Evolutionary conservation across 2,329 filamentous ascomycete genomes (phyloP).

Genomic region (Cercospora sojina): DNA sequence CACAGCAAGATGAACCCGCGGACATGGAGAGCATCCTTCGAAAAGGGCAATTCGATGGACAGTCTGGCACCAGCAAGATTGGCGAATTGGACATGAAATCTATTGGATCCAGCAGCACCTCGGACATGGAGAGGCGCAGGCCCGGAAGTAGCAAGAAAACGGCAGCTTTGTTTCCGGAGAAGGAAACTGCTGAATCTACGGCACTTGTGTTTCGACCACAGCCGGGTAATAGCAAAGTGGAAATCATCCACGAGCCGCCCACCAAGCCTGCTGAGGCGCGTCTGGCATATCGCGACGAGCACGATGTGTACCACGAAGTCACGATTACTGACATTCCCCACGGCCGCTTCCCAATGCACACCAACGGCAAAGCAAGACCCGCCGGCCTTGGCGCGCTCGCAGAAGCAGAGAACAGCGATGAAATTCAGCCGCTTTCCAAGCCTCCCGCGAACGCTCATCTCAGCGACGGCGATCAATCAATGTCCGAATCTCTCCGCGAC

Average conservation of each 20-base stretch:
- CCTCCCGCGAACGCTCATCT: not conserved
- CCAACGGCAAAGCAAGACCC: constrained; percentile 13
- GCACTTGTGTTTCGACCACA: constrained; percentile 17
- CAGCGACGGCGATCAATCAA: constrained; percentile 4
- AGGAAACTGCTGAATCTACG: constrained; percentile 11
- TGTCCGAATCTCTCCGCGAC: constrained; percentile 13
- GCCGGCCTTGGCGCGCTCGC: constrained; percentile 15
- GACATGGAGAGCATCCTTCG: constrained; percentile 14
- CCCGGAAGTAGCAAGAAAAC: constrained; percentile 3
- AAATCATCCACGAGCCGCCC: constrained; percentile 27
- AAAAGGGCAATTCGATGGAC: constrained; percentile 12
- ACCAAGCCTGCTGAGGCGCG: constrained; percentile 21
- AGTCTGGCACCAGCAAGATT: constrained; percentile 8
- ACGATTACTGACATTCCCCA: constrained; percentile 23
- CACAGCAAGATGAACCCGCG: constrained; percentile 10
- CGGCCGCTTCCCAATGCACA: constrained; percentile 17
- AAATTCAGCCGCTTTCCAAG: not conserved
- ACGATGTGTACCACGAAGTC: constrained; percentile 26
- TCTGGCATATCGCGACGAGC: constrained; percentile 24
- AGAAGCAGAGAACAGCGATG: constrained; percentile 15
- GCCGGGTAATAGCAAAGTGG: constrained; percentile 17
- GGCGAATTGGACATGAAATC: constrained; percentile 15
- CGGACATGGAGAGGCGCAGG: constrained; percentile 14
- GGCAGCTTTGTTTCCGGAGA: constrained; percentile 12
- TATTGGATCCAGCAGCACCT: constrained; percentile 12